Evolutionary conservation across 805 yeast species (phyloP), one percentile per base, ranked within the genome.

Genomic region (Lachancea lanzarotensis): DNA sequence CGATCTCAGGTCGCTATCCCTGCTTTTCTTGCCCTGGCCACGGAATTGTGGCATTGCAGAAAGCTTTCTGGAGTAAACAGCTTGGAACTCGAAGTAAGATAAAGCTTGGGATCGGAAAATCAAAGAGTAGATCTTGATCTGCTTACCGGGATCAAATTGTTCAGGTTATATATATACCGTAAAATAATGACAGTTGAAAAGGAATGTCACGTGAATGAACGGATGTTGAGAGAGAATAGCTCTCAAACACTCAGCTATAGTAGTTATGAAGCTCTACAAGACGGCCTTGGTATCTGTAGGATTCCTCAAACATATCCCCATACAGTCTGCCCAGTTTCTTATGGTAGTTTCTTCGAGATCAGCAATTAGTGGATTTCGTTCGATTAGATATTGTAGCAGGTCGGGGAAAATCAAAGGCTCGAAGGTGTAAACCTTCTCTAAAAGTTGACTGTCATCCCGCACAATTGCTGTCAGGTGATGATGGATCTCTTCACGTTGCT

Each of bases 281-380:
- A 11, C 6, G 5, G 16, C 7, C 35, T 32, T 13, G 35, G 11
- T 15, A 3, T 40, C 43, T 13, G 30, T 11, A 22, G 43, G 42
- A 37, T 43, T 51, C 25, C 54, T 52, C 25, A 59, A 33, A 30
- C 61, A 58, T n/a, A 63, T 54, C 10, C 68, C 67, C 40, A 60
- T 57, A 4, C 27, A 20, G 27, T 61, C 67, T 1, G 65, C 65
- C 68, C 68, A 63, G 25, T 55, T 57, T 22, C 54, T 55, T 25
- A 63, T 51, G 3, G 60, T 56, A 12, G 43, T 22, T 27, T 56
- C 63, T 30, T 63, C 66, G 5, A 63, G 51, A 16, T 45, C 48
- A 13, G 51, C 59, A 2, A 59, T 50, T 41, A 61, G 60, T n/a
- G 65, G 59, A 38, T 60, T 56, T 11, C 47, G 34, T 11, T 52